These are phyloP conservation scores for Botrytis sinoallii DNA, from an alignment of 2,329 filamentous ascomycete genomes.

Conservation along the genomic window DNA sequence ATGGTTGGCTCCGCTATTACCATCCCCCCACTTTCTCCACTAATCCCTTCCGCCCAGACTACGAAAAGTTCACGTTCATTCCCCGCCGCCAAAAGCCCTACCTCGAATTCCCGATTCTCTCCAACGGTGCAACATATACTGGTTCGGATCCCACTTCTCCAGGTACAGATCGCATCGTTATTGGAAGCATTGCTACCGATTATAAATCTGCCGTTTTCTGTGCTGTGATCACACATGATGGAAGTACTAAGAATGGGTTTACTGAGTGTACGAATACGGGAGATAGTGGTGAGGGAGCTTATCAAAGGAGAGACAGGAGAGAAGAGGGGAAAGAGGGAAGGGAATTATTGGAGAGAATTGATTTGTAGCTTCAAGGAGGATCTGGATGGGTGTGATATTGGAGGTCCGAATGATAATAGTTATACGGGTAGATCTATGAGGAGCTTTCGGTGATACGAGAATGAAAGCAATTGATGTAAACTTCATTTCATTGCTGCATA, in stretches of 20 bases:
- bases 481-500: not conserved
- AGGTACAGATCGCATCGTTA: slow-evolving; percentile 37
- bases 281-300: slow-evolving; percentile 23
- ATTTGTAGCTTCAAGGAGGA: slow-evolving; percentile 15
- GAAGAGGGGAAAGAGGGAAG: slow-evolving; percentile 22
- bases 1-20: slow-evolving; percentile 23
- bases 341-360: slow-evolving; percentile 27
- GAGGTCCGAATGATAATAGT: not conserved
- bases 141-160: slow-evolving; percentile 32
- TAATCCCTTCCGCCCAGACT: slow-evolving; percentile 25
- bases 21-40: no score
- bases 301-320: slow-evolving; percentile 16
- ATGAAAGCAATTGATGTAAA: not conserved
- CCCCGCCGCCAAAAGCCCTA: slow-evolving; percentile 35
- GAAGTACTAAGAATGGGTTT: slow-evolving; percentile 34
- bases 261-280: slow-evolving; percentile 35
- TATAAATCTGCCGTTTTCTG: slow-evolving; percentile 35
- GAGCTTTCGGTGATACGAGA: not conserved
- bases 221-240: slow-evolving; percentile 37
- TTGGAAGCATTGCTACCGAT: slow-evolving; percentile 35
- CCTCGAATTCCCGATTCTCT: slow-evolving; percentile 37
- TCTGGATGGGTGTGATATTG: not conserved
- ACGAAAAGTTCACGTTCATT: slow-evolving; percentile 37
- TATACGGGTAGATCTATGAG: no score
- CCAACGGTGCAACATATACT: slow-evolving; percentile 26